Conservation (phyloP, 345 rosid genomes). For the Populus davidiana region DNA sequence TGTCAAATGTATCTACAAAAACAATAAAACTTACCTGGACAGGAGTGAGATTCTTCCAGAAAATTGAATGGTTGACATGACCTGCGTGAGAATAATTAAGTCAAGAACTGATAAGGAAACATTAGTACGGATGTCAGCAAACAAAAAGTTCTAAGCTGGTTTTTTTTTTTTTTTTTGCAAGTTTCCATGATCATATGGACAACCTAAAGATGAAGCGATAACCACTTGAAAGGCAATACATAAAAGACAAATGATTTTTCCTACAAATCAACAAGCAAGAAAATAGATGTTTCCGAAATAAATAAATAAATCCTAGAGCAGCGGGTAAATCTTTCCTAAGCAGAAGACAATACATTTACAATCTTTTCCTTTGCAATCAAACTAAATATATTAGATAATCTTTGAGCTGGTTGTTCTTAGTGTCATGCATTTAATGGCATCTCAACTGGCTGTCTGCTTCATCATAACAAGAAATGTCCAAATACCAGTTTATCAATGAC, state of each 20-base stretch:
- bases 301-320: neutral
- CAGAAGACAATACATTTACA: neutral
- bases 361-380: neutral
- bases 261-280: neutral
- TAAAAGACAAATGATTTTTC: neutral
- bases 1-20: neutral
- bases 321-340: neutral
- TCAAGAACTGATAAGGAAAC: neutral
- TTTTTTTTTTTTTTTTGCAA: neutral
- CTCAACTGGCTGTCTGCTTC: neutral
- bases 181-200: neutral
- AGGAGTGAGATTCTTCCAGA: constrained; percentile 91
- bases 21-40: constrained; percentile 43
- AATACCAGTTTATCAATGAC: neutral
- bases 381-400: neutral
- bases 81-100: constrained; percentile 39
- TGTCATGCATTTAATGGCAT: neutral
- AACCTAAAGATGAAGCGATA: neutral
- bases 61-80: constrained; percentile 86
- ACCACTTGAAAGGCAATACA: neutral
- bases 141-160: neutral
- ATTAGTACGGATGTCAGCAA: neutral
- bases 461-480: neutral
- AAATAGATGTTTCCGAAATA: too few relatives aligned
- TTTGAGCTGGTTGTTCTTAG: neutral